These are phyloP conservation scores for Mycena capillaripes DNA, from an alignment of 768 basidiomycete genomes.

Conservation along the genomic window DNA sequence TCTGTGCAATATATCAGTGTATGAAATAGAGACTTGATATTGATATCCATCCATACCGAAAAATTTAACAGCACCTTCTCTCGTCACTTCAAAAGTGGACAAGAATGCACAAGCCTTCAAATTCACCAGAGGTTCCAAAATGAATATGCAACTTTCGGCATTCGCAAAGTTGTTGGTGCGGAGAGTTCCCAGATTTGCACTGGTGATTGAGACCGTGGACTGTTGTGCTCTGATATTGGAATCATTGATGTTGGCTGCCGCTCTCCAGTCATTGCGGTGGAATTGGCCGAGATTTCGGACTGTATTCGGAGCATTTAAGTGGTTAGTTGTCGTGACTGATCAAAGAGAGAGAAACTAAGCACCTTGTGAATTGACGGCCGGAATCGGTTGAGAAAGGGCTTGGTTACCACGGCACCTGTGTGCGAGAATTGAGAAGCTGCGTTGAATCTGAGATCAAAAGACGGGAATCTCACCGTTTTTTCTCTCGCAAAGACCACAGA, in stretches of 20 bases:
- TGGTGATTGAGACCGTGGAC: not conserved
- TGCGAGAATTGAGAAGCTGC: not conserved
- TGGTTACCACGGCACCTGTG: not conserved
- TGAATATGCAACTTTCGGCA: slow-evolving; percentile 1
- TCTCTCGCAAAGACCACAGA: no score
- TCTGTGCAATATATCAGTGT: not conserved
- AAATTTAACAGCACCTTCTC: not conserved
- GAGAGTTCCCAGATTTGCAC: slow-evolving; percentile 1
- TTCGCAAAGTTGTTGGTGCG: slow-evolving; percentile 2
- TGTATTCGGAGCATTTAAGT: not conserved
- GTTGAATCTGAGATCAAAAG: not conserved
- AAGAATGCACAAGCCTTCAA: slow-evolving; percentile 1
- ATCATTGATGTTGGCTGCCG: not conserved
- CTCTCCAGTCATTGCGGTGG: slow-evolving; percentile 1
- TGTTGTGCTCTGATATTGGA: not conserved
- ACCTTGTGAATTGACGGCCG: not conserved
- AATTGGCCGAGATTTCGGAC: slow-evolving; percentile 12
- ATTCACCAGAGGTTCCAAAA: slow-evolving; percentile 10
- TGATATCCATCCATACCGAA: not conserved
- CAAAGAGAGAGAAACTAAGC: not conserved
- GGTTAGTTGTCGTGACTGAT: no score
- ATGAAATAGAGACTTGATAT: not conserved
- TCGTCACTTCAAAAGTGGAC: slow-evolving; percentile 10
- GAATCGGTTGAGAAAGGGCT: not conserved
- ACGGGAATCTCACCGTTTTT: no score